These are phyloP conservation scores for Xylariaceae sp. DNA, from an alignment of 2,329 filamentous ascomycete species.

Conservation along the genomic window DNA sequence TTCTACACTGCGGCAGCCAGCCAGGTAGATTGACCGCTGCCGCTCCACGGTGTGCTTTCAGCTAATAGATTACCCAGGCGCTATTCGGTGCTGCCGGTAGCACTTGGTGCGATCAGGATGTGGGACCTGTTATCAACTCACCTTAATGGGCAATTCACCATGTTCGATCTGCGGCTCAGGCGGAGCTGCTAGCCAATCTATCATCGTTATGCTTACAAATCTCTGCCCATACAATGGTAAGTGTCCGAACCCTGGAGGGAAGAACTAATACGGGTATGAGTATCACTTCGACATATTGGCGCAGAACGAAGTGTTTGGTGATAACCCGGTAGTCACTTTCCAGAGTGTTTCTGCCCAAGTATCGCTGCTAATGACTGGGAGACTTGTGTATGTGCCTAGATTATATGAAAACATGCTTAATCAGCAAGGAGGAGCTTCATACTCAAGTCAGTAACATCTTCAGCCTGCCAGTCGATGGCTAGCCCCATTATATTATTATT, in stretches of 20 bases:
- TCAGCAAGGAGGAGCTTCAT: too few relatives aligned
- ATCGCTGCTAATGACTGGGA: background rate
- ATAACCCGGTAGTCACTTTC: background rate
- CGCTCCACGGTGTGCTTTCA: background rate
- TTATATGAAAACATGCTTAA: too few relatives aligned
- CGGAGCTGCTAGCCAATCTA: background rate
- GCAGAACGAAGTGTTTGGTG: background rate
- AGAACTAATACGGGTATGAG: background rate
- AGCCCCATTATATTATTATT: too few relatives aligned
- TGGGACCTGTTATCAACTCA: slow-evolving; percentile 1
- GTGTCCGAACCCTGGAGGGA: background rate
- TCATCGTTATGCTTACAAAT: slow-evolving; percentile 1
- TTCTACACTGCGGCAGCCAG: background rate
- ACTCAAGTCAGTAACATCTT: too few relatives aligned
- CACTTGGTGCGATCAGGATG: background rate
- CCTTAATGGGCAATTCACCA: background rate
- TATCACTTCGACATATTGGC: slow-evolving; percentile 2
- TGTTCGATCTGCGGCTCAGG: background rate
- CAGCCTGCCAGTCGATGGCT: too few relatives aligned
- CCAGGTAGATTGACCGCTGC: background rate
- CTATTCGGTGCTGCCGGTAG: background rate
- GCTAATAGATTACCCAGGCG: background rate
- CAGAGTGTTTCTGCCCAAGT: background rate
- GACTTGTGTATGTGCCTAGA: background rate
- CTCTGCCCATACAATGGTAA: slow-evolving; percentile 1